Percentiles rank a stretch among this genome's conserved stretches.
phyloP scores from a whole-genome alignment of 768 basidiomycete genomes.

The Boletus subcaerulescens region DNA sequence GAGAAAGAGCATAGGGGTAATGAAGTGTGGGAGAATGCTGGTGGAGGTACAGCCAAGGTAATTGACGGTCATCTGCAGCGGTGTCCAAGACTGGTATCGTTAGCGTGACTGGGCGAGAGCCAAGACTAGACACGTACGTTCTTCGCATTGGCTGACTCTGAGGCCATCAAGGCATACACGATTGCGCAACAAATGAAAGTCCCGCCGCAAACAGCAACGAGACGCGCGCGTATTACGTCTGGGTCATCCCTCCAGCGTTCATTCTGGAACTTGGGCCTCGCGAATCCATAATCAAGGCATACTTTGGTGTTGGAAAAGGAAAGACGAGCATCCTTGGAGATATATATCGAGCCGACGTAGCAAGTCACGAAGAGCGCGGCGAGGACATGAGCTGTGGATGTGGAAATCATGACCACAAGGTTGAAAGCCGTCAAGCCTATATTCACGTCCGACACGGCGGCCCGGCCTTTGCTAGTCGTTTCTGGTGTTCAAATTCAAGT shows the following conservation, averaged over 20 bases:
- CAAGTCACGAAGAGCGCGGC: slow-evolving; percentile 56
- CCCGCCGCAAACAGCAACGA: slow-evolving; percentile 63
- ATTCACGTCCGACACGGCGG: neutral
- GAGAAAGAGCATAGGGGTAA: slow-evolving; percentile 70
- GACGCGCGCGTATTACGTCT: slow-evolving; percentile 75
- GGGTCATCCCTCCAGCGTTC: slow-evolving; percentile 80
- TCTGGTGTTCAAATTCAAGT: slow-evolving; percentile 6
- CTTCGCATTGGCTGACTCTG: slow-evolving; percentile 3
- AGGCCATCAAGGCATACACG: slow-evolving; percentile 45
- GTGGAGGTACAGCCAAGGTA: slow-evolving; percentile 41
- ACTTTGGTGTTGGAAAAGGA: slow-evolving; percentile 40
- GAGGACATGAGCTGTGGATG: slow-evolving; percentile 46
- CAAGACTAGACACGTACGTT: slow-evolving; percentile 10
- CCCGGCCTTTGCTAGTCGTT: slow-evolving; percentile 11
- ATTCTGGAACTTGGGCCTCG: slow-evolving; percentile 31
- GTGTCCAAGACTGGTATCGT: slow-evolving; percentile 15
- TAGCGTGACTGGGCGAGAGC: slow-evolving; percentile 2
- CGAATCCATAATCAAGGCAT: slow-evolving; percentile 25
- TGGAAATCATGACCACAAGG: slow-evolving; percentile 25
- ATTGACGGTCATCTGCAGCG: slow-evolving; percentile 31
- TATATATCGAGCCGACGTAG: slow-evolving; percentile 85
- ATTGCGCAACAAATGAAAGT: slow-evolving; percentile 55
- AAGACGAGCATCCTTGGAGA: slow-evolving; percentile 62
- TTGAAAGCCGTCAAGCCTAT: slow-evolving; percentile 4
- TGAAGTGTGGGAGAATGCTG: slow-evolving; percentile 48